Evolutionary conservation across 2,329 filamentous ascomycete genomes (phyloP), one percentile per base, ranked within the genome.

Genomic region (Dactylellina drechsleri): DNA sequence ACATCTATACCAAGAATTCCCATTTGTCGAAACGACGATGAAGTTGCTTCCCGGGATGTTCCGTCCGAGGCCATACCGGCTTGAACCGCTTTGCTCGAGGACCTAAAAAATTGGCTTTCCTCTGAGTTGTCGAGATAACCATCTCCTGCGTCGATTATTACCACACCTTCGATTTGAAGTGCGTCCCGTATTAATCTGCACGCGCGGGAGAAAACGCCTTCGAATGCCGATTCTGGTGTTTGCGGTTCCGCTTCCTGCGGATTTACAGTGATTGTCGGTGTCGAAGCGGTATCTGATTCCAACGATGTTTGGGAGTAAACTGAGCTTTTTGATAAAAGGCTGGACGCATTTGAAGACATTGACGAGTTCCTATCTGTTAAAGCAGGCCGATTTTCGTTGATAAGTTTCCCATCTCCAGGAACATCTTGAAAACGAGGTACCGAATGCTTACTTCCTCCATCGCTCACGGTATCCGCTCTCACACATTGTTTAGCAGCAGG

Each of bases 161-260:
- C 75, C 6, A 79, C 78, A 7, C 77, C 77, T 23, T 79, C 76
- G 13, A 77, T 78, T 41, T 77, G 76, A 28, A 79, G 76, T 0
- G 77, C 75, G 15, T 76, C 77, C 36, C 74, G 77, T 28, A 79
- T 79, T 47, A 79, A 60, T 41, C 60, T 62, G 10, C 78, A 76
- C 28, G 78, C 78, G 28, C 78, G 77, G 6, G 77, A 76, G 64
- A 79, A 79, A 15, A 77, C 78, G 4, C 77, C 68, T 12, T 78
- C 71, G 54, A 79, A 78, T 31, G 74, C 68, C 20, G 75, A 71
- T 57, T 78, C 76, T 41, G 78, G 58, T 15, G 76, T 77, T n/a
- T 65, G 40, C 31, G 70, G 41, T 49, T 71, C 26, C 20, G 26
- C 10, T 60, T 76, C 41, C 49, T 70, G 20, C 53, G 76, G 45